Evolutionary conservation across 2,329 filamentous ascomycete genomes (phyloP).

Genomic region (Phoma herbarum): DNA sequence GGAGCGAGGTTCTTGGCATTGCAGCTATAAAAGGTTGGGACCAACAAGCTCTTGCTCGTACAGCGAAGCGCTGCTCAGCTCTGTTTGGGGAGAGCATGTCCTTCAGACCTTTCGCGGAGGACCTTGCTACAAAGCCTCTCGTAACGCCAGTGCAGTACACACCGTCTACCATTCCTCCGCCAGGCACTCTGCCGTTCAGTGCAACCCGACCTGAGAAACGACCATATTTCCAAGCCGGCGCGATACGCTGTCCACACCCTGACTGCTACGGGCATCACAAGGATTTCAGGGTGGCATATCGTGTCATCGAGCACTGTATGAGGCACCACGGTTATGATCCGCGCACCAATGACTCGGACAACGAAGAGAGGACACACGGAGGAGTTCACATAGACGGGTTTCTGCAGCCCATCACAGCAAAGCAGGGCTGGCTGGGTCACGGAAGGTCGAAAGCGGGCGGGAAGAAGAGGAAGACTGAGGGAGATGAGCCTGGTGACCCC

Average conservation of each 20-base stretch:
- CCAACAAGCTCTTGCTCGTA: conserved; percentile 70
- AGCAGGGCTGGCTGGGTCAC: conserved; percentile 40
- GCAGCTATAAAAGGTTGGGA: conserved; percentile 77
- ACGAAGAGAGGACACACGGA: conserved; percentile 60
- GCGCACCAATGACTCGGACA: conserved; percentile 55
- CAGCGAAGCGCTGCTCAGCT: conserved; percentile 75
- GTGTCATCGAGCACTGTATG: conserved; percentile 57
- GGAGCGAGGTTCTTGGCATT: conserved; percentile 83
- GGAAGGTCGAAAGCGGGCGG: conserved; percentile 34
- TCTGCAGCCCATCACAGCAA: conserved; percentile 61
- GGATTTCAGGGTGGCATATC: conserved; percentile 37
- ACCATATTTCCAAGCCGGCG: conserved; percentile 40
- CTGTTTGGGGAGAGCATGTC: conserved; percentile 78
- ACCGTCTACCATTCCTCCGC: conserved; percentile 39
- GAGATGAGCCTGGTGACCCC: background rate
- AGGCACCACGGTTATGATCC: conserved; percentile 56
- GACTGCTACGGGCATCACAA: conserved; percentile 41
- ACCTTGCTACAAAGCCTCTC: conserved; percentile 30
- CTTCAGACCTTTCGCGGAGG: conserved; percentile 65
- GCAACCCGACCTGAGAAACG: conserved; percentile 24
- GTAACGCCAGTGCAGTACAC: conserved; percentile 47
- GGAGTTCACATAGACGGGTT: conserved; percentile 76
- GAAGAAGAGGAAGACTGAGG: conserved; percentile 16
- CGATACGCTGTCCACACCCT: conserved; percentile 45
- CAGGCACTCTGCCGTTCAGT: background rate